A percentile compares a stretch with the other conserved stretches of the same genome.
phyloP scores from a whole-genome alignment of 257 asterid genomes.

The Salvia rosmarinus region DNA sequence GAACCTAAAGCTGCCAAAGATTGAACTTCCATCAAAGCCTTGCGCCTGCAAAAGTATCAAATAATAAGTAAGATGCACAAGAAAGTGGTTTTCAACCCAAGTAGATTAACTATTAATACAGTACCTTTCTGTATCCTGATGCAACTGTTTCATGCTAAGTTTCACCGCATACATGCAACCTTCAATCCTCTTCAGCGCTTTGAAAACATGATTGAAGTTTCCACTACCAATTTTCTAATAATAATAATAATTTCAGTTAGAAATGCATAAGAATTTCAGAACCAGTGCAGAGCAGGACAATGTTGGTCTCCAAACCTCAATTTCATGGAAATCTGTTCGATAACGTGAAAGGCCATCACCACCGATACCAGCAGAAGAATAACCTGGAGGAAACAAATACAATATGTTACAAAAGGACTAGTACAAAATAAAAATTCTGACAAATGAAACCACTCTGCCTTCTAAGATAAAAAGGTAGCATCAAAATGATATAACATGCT shows the following conservation, averaged over 20 bases:
- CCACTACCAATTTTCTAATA: constrained; percentile 71
- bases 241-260: neutral
- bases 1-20: constrained; percentile 87
- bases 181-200: constrained; percentile 85
- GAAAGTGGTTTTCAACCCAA: constrained; percentile 21
- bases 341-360: constrained; percentile 24
- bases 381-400: constrained; percentile 47
- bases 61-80: constrained; percentile 23
- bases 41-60: constrained; percentile 58
- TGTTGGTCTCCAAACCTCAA: constrained; percentile 8
- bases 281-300: neutral
- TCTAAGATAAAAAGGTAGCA: no score
- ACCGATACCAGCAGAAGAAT: neutral
- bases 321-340: constrained; percentile 26
- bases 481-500: neutral
- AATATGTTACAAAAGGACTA: constrained; percentile 6
- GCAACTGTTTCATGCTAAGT: constrained; percentile 65
- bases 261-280: neutral
- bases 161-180: constrained; percentile 96
- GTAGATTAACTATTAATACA: constrained; percentile 6
- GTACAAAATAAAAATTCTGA: no score
- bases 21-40: constrained; percentile 98
- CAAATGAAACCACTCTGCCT: no score
- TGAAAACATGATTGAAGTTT: constrained; percentile 83
- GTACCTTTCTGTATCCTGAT: constrained; percentile 83